phyloP scores from a whole-genome alignment of 345 rosid genomes.

The Acer campestre region DNA sequence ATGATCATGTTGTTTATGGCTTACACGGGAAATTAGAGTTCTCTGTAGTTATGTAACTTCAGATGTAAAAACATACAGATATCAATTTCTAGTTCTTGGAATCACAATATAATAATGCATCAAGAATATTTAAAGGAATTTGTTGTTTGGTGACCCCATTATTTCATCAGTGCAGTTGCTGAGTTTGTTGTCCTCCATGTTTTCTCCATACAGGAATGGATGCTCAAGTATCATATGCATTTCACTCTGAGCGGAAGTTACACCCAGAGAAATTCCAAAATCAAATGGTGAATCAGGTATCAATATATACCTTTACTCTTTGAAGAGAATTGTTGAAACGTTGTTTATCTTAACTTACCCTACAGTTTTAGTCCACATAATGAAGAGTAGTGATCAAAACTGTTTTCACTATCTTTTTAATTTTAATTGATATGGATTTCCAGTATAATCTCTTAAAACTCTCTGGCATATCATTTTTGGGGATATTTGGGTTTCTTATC shows the following conservation, averaged over 20 bases:
- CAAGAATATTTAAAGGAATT: not conserved
- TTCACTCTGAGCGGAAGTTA: conserved; percentile 67
- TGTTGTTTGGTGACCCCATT: not conserved
- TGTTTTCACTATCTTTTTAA: too few species aligned
- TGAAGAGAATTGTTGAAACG: not conserved
- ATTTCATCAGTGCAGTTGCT: not conserved
- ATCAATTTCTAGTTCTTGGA: not conserved
- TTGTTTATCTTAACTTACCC: not conserved
- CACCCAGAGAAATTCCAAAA: conserved; percentile 71
- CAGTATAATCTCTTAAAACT: too few species aligned
- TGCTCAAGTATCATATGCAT: conserved; percentile 76
- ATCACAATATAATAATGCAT: not conserved
- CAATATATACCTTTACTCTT: not conserved
- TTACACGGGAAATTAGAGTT: not conserved
- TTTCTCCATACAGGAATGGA: conserved; percentile 60
- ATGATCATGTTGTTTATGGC: not conserved
- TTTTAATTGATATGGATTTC: too few species aligned
- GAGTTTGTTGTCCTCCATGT: not conserved
- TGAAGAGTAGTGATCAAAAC: not conserved
- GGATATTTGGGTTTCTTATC: too few species aligned
- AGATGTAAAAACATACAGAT: not conserved
- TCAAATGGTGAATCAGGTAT: conserved; percentile 68
- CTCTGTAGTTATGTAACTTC: not conserved
- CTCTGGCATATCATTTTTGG: too few species aligned
- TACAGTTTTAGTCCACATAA: not conserved